Evolutionary conservation across 2,329 filamentous ascomycete species (phyloP), one percentile per base, ranked within the genome.

Genomic region (Trichothecium sympodiale): DNA sequence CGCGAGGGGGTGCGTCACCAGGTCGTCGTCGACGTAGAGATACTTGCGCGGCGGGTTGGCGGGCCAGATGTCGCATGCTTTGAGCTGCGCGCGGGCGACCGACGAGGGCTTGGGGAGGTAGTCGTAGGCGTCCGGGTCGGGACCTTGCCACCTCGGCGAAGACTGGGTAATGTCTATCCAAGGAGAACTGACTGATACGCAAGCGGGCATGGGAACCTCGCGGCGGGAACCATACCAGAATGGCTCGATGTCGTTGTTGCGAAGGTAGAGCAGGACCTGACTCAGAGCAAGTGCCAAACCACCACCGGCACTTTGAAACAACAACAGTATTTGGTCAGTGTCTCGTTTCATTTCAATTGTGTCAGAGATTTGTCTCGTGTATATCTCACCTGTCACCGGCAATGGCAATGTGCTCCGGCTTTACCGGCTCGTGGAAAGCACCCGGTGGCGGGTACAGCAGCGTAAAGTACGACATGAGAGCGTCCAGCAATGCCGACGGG

Each of bases 81-180:
- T 49, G 10, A 56, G 44, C 2, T 46, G 50, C 5, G 47, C 44
- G 23, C 43, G 45, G 6, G 49, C 46, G 33, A 54, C 40, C 25
- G 42, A 43, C 13, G 40, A 60, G 56, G 67, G 34, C 67, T 77
- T 17, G 67, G 79, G 43, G 67, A 71, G 46, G 39, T 56, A 60
- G 48, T 62, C 59, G 39, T 53, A 61, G 26, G 45, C 45, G 12
- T 44, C 47, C 16, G 50, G 46, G 7, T 30, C 30, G 36, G 42
- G 43, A 30, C 43, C 43, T 23, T 53, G 47, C 48, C 52, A 57
- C 3, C 46, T 43, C 5, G 48, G 51, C 9, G 51, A 53, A 45
- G 70, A 74, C 45, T 78, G 71, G 4, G 74, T 74, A 13, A 87
- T 59, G 53, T 91, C 84, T 6, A 78, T 51, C 83, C 83, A 89